phyloP scores from a whole-genome alignment of 805 yeast species.

The Torulaspora quercuum region DNA sequence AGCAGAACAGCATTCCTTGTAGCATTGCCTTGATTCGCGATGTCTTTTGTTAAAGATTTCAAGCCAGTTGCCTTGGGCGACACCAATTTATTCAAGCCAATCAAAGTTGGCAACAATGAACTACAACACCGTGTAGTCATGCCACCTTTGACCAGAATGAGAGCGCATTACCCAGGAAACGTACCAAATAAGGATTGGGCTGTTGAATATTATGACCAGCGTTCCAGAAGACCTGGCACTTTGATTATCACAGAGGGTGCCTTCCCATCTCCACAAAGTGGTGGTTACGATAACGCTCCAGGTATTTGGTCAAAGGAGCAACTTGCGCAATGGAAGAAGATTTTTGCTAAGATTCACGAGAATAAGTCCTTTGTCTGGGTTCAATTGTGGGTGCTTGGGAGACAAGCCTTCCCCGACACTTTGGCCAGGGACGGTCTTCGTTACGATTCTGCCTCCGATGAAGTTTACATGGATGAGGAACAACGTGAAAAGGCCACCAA shows the following conservation, averaged over 20 bases:
- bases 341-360: slow-evolving; percentile 48
- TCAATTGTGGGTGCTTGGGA: slow-evolving; percentile 53
- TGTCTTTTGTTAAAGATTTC: slow-evolving; percentile 23
- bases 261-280: slow-evolving; percentile 40
- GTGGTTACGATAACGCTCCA: slow-evolving; percentile 45
- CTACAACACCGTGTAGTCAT: slow-evolving; percentile 39
- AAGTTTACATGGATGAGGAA: slow-evolving; percentile 35
- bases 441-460: slow-evolving; percentile 41
- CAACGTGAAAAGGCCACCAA: slow-evolving; percentile 36
- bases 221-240: slow-evolving; percentile 54
- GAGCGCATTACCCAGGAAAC: slow-evolving; percentile 38
- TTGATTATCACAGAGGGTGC: slow-evolving; percentile 58
- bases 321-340: slow-evolving; percentile 45
- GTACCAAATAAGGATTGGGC: slow-evolving; percentile 43
- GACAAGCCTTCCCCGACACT: slow-evolving; percentile 40
- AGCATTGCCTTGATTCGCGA: slow-evolving; percentile 2
- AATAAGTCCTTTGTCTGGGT: slow-evolving; percentile 44
- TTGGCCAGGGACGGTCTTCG: slow-evolving; percentile 38
- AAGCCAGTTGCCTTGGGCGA: slow-evolving; percentile 29
- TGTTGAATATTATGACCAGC: slow-evolving; percentile 49
- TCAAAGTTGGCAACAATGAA: slow-evolving; percentile 40
- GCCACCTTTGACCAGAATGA: slow-evolving; percentile 44
- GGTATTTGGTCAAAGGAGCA: slow-evolving; percentile 49
- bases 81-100: slow-evolving; percentile 41
- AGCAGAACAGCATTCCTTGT: too few species aligned